Evolutionary conservation across 805 yeast genomes (phyloP).

Genomic region (Saturnispora silvae): DNA sequence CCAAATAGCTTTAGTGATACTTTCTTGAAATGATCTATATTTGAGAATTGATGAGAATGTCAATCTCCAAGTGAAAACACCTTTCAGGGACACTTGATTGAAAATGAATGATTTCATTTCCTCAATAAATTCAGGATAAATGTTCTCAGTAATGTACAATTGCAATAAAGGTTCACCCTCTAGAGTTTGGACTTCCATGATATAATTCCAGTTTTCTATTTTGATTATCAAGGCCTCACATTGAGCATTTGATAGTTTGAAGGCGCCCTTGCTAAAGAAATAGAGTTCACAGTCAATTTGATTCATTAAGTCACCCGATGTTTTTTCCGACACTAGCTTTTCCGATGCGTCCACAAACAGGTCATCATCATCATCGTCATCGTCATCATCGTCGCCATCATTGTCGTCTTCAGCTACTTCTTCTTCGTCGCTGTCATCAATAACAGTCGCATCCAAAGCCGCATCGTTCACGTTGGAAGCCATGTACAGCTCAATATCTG

Average conservation of each 20-base stretch:
- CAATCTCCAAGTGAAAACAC: constrained; percentile 47
- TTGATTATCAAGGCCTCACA: constrained; percentile 33
- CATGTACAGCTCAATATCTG: constrained; percentile 12
- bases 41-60: constrained; percentile 35
- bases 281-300: constrained; percentile 31
- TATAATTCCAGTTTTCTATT: constrained; percentile 39
- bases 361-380: constrained; percentile 22
- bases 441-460: constrained; percentile 21
- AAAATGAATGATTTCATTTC: not conserved
- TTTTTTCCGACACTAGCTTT: constrained; percentile 10
- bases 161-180: constrained; percentile 26
- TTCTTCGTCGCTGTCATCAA: constrained; percentile 14
- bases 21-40: constrained; percentile 42
- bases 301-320: constrained; percentile 14
- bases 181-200: constrained; percentile 32
- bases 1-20: constrained; percentile 46
- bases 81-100: constrained; percentile 30
- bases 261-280: constrained; percentile 44
- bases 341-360: constrained; percentile 25
- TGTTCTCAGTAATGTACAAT: constrained; percentile 32
- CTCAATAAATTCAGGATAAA: constrained; percentile 20
- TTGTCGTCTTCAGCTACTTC: constrained; percentile 9
- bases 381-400: constrained; percentile 18
- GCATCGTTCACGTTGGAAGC: constrained; percentile 8
- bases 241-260: constrained; percentile 31